These are phyloP conservation scores for Wickerhamomyces sydowiorum DNA, from an alignment of 805 yeast genomes.

Conservation along the genomic window DNA sequence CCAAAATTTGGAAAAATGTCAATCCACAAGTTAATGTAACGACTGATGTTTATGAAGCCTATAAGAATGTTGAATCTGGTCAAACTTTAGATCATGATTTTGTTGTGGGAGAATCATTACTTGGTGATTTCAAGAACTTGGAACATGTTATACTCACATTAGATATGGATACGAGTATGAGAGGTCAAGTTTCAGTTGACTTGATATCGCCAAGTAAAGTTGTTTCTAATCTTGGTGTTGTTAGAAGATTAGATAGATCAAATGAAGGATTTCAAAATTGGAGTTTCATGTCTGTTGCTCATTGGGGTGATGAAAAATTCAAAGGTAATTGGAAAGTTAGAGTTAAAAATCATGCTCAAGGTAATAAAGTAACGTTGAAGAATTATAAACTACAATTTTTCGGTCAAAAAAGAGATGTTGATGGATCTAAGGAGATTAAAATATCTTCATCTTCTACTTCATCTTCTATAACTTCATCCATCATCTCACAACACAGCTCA, in stretches of 20 bases:
- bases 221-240: constrained; percentile 65
- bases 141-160: constrained; percentile 88
- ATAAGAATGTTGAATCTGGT: constrained; percentile 17
- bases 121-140: constrained; percentile 59
- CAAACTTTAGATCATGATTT: constrained; percentile 31
- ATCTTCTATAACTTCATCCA: constrained; percentile 2
- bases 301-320: constrained; percentile 90
- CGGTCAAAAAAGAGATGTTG: constrained; percentile 61
- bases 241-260: constrained; percentile 53
- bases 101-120: constrained; percentile 40
- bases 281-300: constrained; percentile 97
- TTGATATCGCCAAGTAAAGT: constrained; percentile 75
- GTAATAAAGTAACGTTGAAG: constrained; percentile 37
- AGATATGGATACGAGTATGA: constrained; percentile 51
- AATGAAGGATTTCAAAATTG: constrained; percentile 64
- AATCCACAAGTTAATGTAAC: constrained; percentile 84
- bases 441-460: constrained; percentile 2
- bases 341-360: constrained; percentile 42
- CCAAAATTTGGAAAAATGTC: constrained; percentile 74
- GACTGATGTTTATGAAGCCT: constrained; percentile 25
- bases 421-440: constrained; percentile 25
- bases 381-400: constrained; percentile 77
- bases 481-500: not conserved
- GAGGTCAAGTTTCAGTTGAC: constrained; percentile 68
- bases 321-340: constrained; percentile 77